A percentile compares a stretch with the other conserved stretches of the same genome.
phyloP scores from a whole-genome alignment of 257 asterid genomes.

The Nicotiana tabacum region DNA sequence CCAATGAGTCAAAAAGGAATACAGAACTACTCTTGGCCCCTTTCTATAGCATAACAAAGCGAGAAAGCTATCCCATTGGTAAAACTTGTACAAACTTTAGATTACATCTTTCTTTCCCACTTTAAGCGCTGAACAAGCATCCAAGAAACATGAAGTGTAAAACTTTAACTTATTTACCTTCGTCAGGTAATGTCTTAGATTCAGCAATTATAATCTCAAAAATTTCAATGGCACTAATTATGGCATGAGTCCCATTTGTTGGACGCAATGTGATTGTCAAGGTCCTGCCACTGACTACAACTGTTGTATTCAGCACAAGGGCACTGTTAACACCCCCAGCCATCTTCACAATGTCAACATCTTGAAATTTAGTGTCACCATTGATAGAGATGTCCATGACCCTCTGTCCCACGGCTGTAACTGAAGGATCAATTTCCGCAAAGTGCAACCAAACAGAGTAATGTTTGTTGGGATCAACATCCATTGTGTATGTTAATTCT shows the following conservation, averaged over 20 bases:
- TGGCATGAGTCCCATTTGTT: constrained; percentile 57
- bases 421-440: constrained; percentile 80
- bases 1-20: not conserved
- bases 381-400: constrained; percentile 69
- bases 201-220: constrained; percentile 75
- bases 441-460: constrained; percentile 94
- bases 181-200: constrained; percentile 74
- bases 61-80: not conserved
- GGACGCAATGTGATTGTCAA: constrained; percentile 68
- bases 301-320: constrained; percentile 70
- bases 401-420: constrained; percentile 68
- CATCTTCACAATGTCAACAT: constrained; percentile 60
- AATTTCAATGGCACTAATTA: constrained; percentile 80
- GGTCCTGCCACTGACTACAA: constrained; percentile 78
- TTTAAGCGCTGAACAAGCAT: not conserved
- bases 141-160: not conserved
- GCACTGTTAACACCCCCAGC: constrained; percentile 70
- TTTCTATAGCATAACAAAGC: not conserved
- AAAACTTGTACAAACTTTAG: not conserved
- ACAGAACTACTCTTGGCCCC: not conserved
- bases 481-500: constrained; percentile 64
- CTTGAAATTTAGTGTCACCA: constrained; percentile 48
- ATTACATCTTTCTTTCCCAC: not conserved
- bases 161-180: constrained; percentile 41
- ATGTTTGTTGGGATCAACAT: constrained; percentile 75